Evolutionary conservation across 2,329 filamentous ascomycete species (phyloP).

Genomic region (Talaromyces sp.): DNA sequence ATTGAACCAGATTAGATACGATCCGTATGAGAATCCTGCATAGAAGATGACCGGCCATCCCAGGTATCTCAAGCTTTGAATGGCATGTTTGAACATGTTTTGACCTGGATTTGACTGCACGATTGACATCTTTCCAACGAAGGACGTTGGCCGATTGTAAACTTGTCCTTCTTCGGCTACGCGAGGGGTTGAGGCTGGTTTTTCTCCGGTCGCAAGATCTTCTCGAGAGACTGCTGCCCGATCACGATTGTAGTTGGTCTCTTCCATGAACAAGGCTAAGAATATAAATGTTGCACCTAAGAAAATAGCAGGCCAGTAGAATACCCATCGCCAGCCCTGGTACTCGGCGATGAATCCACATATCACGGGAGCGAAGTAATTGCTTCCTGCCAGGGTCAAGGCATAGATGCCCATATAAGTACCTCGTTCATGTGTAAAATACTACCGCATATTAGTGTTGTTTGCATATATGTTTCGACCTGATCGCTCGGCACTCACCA

Average conservation of each 20-base stretch:
- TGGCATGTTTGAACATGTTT: conserved; percentile 32
- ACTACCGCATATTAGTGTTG: conserved; percentile 26
- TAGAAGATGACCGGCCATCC: conserved; percentile 41
- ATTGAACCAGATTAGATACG: conserved; percentile 40
- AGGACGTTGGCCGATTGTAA: conserved; percentile 30
- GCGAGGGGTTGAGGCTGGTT: background rate
- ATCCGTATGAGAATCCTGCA: conserved; percentile 39
- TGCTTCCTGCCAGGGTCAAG: conserved; percentile 41
- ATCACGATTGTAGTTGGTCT: conserved; percentile 49
- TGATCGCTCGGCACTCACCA: conserved; percentile 29
- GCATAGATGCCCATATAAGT: conserved; percentile 41
- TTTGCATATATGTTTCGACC: background rate
- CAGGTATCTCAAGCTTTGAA: conserved; percentile 34
- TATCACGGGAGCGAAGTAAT: conserved; percentile 45
- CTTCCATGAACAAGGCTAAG: conserved; percentile 54
- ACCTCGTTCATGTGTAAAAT: conserved; percentile 42
- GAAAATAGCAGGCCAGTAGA: conserved; percentile 53
- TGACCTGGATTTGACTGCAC: conserved; percentile 29
- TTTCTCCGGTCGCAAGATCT: background rate
- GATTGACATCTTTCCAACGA: conserved; percentile 33
- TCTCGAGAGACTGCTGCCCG: background rate
- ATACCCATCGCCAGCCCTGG: conserved; percentile 47
- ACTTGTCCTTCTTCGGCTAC: conserved; percentile 10
- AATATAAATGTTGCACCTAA: conserved; percentile 44
- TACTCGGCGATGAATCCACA: conserved; percentile 47